Evolutionary conservation across 2,329 filamentous ascomycete species (phyloP).

Genomic region (Elsinoe arachidis): DNA sequence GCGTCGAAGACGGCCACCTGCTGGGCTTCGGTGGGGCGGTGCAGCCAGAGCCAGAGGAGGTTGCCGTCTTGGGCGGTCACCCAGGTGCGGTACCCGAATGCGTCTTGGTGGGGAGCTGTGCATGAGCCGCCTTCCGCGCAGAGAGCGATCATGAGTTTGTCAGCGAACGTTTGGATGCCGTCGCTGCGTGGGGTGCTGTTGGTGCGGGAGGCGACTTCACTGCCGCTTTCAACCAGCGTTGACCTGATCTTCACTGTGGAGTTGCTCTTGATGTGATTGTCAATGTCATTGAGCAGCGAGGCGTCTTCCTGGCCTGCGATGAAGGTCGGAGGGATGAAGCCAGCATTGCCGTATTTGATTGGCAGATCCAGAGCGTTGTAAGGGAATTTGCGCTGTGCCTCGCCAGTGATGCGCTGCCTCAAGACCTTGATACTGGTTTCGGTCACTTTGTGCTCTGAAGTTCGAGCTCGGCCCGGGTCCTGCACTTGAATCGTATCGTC

Average conservation of each 20-base stretch:
- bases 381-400: not conserved
- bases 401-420: not conserved
- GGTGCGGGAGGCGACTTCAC: not conserved
- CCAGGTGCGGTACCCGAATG: not conserved
- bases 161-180: not conserved
- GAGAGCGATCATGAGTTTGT: not conserved
- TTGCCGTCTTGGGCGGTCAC: not conserved
- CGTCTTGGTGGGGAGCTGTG: not conserved
- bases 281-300: not conserved
- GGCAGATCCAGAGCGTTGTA: slow-evolving; percentile 7
- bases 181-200: not conserved
- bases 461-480: not conserved
- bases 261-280: slow-evolving; percentile 1
- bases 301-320: not conserved
- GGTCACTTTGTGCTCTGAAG: not conserved
- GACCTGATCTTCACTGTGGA: not conserved
- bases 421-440: not conserved
- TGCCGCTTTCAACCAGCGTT: not conserved
- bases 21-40: not conserved
- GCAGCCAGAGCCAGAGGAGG: not conserved
- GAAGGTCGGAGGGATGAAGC: not conserved
- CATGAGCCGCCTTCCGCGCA: not conserved
- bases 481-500: not conserved
- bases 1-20: not conserved
- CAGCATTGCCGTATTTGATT: not conserved